A percentile compares a stretch with the other conserved stretches of the same genome.
Evolutionary conservation across 768 basidiomycete genomes (phyloP).

Genomic region (Hypsizygus marmoreus): DNA sequence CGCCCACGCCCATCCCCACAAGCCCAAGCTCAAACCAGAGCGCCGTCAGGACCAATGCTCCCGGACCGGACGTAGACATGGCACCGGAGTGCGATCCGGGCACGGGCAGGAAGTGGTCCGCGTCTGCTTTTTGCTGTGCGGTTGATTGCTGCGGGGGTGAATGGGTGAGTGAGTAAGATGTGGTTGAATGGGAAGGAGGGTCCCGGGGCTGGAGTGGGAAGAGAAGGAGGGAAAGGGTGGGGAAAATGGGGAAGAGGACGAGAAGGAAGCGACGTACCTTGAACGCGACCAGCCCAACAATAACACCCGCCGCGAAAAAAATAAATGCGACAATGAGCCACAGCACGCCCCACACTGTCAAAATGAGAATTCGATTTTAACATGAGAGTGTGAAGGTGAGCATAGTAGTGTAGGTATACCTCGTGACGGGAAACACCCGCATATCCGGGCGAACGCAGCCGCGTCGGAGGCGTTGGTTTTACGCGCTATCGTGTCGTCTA

Average conservation of each 20-base stretch:
- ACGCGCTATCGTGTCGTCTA: slow-evolving; percentile 82
- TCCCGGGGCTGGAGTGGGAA: too few relatives aligned
- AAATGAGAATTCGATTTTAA: slow-evolving; percentile 14
- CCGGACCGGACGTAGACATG: slow-evolving; percentile 25
- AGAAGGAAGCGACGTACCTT: slow-evolving; percentile 57
- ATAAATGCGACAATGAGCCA: slow-evolving; percentile 78
- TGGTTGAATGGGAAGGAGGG: too few relatives aligned
- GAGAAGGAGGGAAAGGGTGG: neutral
- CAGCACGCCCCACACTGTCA: slow-evolving; percentile 78
- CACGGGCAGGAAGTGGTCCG: slow-evolving; percentile 58
- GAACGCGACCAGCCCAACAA: slow-evolving; percentile 80
- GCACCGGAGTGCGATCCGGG: slow-evolving; percentile 49
- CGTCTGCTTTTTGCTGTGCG: slow-evolving; percentile 32
- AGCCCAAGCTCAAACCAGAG: slow-evolving; percentile 18
- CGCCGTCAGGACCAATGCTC: slow-evolving; percentile 20
- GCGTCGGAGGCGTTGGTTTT: slow-evolving; percentile 91
- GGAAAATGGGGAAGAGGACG: neutral
- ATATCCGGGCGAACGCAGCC: slow-evolving; percentile 79
- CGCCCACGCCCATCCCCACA: slow-evolving; percentile 2
- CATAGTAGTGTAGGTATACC: slow-evolving; percentile 37
- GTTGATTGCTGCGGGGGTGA: slow-evolving; percentile 51
- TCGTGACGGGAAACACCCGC: slow-evolving; percentile 84
- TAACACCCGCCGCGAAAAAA: slow-evolving; percentile 74
- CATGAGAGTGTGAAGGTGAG: neutral
- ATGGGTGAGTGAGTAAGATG: neutral